Base-by-base conservation (phyloP, 768 basidiomycete species). In the Dentipellis fragilis region DNA sequence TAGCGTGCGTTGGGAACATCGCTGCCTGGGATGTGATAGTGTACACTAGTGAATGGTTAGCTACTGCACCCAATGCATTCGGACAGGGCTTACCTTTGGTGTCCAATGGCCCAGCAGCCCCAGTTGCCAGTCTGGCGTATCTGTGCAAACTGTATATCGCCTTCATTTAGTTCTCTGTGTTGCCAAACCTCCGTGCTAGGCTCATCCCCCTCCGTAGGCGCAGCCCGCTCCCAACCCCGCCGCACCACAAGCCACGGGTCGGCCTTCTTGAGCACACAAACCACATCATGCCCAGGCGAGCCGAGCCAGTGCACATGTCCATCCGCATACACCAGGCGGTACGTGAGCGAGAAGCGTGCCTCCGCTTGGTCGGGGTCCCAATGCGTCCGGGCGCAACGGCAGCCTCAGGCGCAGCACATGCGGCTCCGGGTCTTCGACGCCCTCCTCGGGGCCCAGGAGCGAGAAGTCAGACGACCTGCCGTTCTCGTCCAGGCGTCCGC, bases 231-330 rank as follows among this genome's bases (percentile, higher is more conserved):
- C 36, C 72, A 70, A 71, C 7, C 62, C 59, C 19, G 62, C 58
- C 40, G 56, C 52, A n/a, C 69, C 54, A 38, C 61, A 48, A 71
- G 58, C 14, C 55, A 57, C 17, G 62, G 61, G 42, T 68, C 63
- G 21, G 57, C 57, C 35, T 54, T 59, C 37, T 69, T 63, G 17
- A 79, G 48, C n/a, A 73, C 57, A 21, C 78, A 56, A 16, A 56
- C 62, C 11, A 79, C 79, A 62, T 81, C 74, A 10, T 68, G 68
- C 12, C 73, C 72, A 57, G 67, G 75, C 14, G 66, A 57, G 8
- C 79, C 79, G 21, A 79, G 68, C 79, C 80, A 80, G 52, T 64
- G 65, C 45, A 74, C 66, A 51, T 71, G 63, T 34, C 78, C 77
- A 16, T 65, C 65, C 14, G 76, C 64, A 64, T 77, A 73, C 2